phyloP scores from a whole-genome alignment of 768 basidiomycete genomes.

The Tulasnella sp. region DNA sequence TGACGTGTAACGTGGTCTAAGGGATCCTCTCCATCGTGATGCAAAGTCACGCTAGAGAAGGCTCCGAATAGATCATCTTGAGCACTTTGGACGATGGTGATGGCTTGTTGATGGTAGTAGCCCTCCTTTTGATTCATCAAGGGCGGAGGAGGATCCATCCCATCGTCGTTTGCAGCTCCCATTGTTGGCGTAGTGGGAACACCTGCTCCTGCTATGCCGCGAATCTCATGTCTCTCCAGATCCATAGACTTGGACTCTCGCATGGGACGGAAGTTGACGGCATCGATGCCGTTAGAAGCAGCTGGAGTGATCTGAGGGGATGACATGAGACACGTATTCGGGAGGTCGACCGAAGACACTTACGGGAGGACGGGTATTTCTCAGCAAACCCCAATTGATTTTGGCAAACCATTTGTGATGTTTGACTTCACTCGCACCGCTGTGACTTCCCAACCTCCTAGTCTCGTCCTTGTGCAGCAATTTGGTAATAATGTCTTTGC shows the following conservation, averaged over 20 bases:
- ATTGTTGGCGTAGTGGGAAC: constrained; percentile 31
- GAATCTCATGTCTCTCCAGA: constrained; percentile 41
- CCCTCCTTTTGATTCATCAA: no score
- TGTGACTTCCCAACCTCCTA: constrained; percentile 76
- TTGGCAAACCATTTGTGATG: constrained; percentile 97
- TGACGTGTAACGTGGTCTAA: no score
- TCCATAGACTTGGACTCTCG: constrained; percentile 87
- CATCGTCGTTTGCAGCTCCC: constrained; percentile 29
- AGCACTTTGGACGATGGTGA: not conserved
- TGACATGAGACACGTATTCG: not conserved
- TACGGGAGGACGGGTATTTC: constrained; percentile 81
- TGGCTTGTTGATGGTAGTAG: no score
- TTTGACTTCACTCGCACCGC: constrained; percentile 96
- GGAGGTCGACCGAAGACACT: constrained; percentile 11
- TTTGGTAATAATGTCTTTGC: constrained; percentile 78
- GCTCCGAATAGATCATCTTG: constrained; percentile 66
- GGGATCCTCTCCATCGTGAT: constrained; percentile 57
- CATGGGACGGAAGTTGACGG: constrained; percentile 79
- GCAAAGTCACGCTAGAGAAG: constrained; percentile 73
- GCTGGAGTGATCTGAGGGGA: constrained; percentile 67
- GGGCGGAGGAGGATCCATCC: constrained; percentile 29
- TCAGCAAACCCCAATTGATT: constrained; percentile 90
- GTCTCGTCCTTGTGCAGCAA: constrained; percentile 86
- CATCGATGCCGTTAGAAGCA: constrained; percentile 63
- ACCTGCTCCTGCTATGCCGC: constrained; percentile 28